These are phyloP conservation scores for Fusarium sp. DNA, from an alignment of 2,329 filamentous ascomycete species.

Conservation along the genomic window DNA sequence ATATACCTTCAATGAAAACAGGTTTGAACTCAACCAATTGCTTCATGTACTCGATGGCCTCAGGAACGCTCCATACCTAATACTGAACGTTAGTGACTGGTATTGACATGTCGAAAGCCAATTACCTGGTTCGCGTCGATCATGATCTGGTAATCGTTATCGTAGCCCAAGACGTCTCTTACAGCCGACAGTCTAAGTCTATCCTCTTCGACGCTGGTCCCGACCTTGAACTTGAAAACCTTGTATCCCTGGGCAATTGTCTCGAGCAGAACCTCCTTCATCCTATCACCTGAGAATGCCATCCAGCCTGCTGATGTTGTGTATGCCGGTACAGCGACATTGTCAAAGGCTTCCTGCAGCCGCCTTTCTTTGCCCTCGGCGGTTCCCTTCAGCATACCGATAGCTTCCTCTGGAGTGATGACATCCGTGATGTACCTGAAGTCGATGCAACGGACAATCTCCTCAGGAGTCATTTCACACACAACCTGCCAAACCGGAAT, in stretches of 20 bases:
- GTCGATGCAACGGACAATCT: not conserved
- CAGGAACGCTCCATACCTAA: not conserved
- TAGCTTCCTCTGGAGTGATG: not conserved
- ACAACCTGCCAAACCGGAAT: not conserved
- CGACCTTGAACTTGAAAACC: not conserved
- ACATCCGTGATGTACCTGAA: not conserved
- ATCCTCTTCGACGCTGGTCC: not conserved
- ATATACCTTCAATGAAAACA: not conserved
- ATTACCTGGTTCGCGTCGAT: not conserved
- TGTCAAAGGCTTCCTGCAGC: not conserved
- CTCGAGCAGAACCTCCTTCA: not conserved
- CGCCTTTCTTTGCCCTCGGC: not conserved
- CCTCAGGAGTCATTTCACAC: not conserved
- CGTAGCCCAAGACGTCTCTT: not conserved
- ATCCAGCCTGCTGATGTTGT: not conserved
- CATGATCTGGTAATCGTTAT: not conserved
- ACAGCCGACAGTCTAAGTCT: not conserved
- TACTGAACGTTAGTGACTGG: not conserved
- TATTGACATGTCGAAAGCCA: rapidly evolving
- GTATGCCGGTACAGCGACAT: not conserved
- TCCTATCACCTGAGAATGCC: not conserved
- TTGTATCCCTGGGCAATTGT: not conserved
- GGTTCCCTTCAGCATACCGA: not conserved
- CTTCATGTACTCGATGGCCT: not conserved
- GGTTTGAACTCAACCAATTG: not conserved